Percentiles rank a stretch among this genome's conserved stretches.
These are phyloP conservation scores for Dendrocalamus sinicus DNA, from an alignment of 176 grass and related monocot genomes.

Conservation along the genomic window DNA sequence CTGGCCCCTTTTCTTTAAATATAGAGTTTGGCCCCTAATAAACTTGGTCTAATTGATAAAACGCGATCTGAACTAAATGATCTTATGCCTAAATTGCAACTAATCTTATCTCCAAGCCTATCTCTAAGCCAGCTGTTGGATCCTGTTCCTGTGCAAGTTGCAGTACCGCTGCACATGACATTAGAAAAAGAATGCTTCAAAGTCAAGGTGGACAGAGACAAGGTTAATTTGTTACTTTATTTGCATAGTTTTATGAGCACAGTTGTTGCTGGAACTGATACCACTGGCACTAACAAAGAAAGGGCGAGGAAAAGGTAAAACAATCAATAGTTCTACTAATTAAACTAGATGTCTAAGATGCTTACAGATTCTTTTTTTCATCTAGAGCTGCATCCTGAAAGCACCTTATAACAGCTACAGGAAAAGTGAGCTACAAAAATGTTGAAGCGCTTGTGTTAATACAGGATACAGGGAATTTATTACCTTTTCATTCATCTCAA, in stretches of 20 bases:
- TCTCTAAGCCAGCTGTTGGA: neutral
- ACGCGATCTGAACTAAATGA: neutral
- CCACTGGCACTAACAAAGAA: slow-evolving; percentile 28
- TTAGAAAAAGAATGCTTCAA: slow-evolving; percentile 31
- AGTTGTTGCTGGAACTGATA: slow-evolving; percentile 32
- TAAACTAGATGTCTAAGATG: slow-evolving; percentile 37
- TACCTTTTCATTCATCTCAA: slow-evolving; percentile 97
- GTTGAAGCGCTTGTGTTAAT: slow-evolving; percentile 10
- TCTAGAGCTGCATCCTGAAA: slow-evolving; percentile 56
- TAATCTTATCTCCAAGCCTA: neutral
- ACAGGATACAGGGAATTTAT: slow-evolving; percentile 16
- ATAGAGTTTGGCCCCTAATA: neutral
- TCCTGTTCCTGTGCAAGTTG: neutral
- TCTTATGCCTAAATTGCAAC: neutral
- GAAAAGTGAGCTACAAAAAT: slow-evolving; percentile 39
- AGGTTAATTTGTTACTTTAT: slow-evolving; percentile 13
- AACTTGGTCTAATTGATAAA: neutral
- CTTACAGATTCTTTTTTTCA: slow-evolving; percentile 79
- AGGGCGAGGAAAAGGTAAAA: slow-evolving; percentile 1
- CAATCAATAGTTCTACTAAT: slow-evolving; percentile 31
- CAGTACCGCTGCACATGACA: neutral
- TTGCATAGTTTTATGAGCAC: slow-evolving; percentile 25
- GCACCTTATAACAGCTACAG: slow-evolving; percentile 80
- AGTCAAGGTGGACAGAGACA: slow-evolving; percentile 33
- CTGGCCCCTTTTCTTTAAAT: too few relatives aligned